phyloP scores from a whole-genome alignment of 495 filamentous ascomycete species.

The Pyrenopolyporus hunteri region DNA sequence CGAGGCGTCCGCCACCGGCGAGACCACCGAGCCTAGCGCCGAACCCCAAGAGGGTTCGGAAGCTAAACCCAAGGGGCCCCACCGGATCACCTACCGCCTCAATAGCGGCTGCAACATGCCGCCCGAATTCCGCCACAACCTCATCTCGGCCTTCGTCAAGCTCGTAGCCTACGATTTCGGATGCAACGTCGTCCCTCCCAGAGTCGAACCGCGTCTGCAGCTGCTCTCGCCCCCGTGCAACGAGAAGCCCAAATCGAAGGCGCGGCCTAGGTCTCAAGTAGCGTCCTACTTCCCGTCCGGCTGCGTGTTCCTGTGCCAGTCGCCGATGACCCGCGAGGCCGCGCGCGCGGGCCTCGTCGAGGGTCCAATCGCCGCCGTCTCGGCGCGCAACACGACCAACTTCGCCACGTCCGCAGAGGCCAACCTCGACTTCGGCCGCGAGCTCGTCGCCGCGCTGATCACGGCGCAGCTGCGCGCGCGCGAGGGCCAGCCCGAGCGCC shows the following conservation, averaged over 20 bases:
- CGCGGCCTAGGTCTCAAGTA: slow-evolving; percentile 28
- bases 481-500: slow-evolving; percentile 68
- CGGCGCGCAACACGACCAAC: slow-evolving; percentile 58
- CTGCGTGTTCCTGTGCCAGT: slow-evolving; percentile 66
- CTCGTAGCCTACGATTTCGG: slow-evolving; percentile 79
- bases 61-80: slow-evolving; percentile 11
- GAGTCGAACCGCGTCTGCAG: slow-evolving; percentile 66
- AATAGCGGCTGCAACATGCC: slow-evolving; percentile 76
- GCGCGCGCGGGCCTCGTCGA: slow-evolving; percentile 76
- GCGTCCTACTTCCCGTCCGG: slow-evolving; percentile 60
- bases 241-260: slow-evolving; percentile 58
- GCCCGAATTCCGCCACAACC: slow-evolving; percentile 70
- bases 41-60: slow-evolving; percentile 25
- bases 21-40: slow-evolving; percentile 5
- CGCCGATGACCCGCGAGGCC: slow-evolving; percentile 68
- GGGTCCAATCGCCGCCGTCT: slow-evolving; percentile 74
- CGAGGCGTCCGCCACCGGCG: slow-evolving; percentile 14
- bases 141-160: slow-evolving; percentile 75
- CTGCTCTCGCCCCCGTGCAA: slow-evolving; percentile 43
- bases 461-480: slow-evolving; percentile 83
- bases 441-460: slow-evolving; percentile 74
- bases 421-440: slow-evolving; percentile 71
- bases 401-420: slow-evolving; percentile 56
- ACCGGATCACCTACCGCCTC: slow-evolving; percentile 53
- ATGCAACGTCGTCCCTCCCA: slow-evolving; percentile 69